These are phyloP conservation scores for Marasmius sp. DNA, from an alignment of 1,284 basidiomycete species.

Conservation along the genomic window DNA sequence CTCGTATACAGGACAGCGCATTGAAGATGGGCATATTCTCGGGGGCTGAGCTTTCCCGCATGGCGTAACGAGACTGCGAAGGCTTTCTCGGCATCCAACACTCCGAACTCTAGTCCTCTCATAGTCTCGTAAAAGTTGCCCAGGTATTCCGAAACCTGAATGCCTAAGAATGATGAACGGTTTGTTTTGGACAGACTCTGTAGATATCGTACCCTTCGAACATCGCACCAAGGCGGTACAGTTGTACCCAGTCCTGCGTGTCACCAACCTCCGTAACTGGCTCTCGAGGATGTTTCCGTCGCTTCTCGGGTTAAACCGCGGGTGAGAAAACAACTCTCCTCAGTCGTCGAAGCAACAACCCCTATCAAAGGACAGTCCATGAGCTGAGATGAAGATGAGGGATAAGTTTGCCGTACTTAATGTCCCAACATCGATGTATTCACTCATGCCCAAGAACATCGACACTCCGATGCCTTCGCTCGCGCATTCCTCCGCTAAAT, in stretches of 20 bases:
- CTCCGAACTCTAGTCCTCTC: slow-evolving; percentile 81
- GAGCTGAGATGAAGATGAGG: slow-evolving; percentile 5
- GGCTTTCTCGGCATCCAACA: slow-evolving; percentile 73
- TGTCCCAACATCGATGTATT: slow-evolving; percentile 87
- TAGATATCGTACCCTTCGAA: slow-evolving; percentile 66
- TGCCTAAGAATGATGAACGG: slow-evolving; percentile 42
- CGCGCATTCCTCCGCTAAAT: slow-evolving; percentile 85
- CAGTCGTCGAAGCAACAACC: slow-evolving; percentile 72
- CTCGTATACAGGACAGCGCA: slow-evolving; percentile 92
- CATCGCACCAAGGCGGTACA: slow-evolving; percentile 84
- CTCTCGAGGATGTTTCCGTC: slow-evolving; percentile 71
- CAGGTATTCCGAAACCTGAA: slow-evolving; percentile 71
- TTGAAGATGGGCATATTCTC: slow-evolving; percentile 83
- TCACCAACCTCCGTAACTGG: slow-evolving; percentile 73
- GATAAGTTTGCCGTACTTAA: slow-evolving; percentile 55
- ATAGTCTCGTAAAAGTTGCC: slow-evolving; percentile 83
- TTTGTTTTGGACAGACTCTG: not conserved
- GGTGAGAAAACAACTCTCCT: slow-evolving; percentile 94
- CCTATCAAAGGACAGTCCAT: slow-evolving; percentile 36
- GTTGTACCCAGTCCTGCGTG: slow-evolving; percentile 79
- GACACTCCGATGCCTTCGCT: slow-evolving; percentile 91
- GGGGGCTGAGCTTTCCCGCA: slow-evolving; percentile 71
- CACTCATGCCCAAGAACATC: slow-evolving; percentile 83
- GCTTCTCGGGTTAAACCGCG: slow-evolving; percentile 76
- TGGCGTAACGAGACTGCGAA: slow-evolving; percentile 65